Base-by-base conservation (phyloP, 306 rosid genomes). In the Gillenia trifoliata region DNA sequence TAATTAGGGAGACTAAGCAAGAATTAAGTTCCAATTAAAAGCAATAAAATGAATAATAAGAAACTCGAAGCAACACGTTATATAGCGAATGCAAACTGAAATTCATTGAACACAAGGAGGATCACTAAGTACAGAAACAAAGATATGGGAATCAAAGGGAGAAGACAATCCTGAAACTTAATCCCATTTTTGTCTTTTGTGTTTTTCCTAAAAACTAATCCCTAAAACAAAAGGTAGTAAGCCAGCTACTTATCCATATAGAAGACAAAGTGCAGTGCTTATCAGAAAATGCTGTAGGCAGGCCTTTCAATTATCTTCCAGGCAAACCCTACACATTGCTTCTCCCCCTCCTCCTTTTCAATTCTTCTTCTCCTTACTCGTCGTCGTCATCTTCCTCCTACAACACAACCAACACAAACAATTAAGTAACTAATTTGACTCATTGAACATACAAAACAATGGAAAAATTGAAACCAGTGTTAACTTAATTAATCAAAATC, bases 351-450 rank as follows among this genome's bases (percentile, higher is more conserved):
- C 29, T n/a, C 9, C 29, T 15, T 34, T 62, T 30, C 68, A 0
- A 6, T 54, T 72, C 19, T 22, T 3, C 4, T 60, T 8, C 16
- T 31, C 19, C 25, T 31, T 43, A 41, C 64, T 67, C 79, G 15
- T 67, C 79, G 15, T 80, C 85, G 60, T 87, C 93, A 0, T 92
- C 98, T 23, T 90, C 98, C 0, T 92, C 98, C 0, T 90, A 62
- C 20, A 30, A 0, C 38, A 7, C 22, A 62, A 17, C 33, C 19
- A 45, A 15, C 5, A 45, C 52, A 45, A 45, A 26, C 34, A 59
- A 13, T 26, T 29, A 13, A 5, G 7, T 2, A 1, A 62, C 11
- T 10, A 62, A 30, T 15, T 60, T 36, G 13, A 29, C 8, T 13
- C 11, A 13, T 15, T 29, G 10, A 16, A 25, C 31, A 9, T 4